These are phyloP conservation scores for Ormosia semicastrata DNA, from an alignment of 306 rosid genomes.

Conservation along the genomic window DNA sequence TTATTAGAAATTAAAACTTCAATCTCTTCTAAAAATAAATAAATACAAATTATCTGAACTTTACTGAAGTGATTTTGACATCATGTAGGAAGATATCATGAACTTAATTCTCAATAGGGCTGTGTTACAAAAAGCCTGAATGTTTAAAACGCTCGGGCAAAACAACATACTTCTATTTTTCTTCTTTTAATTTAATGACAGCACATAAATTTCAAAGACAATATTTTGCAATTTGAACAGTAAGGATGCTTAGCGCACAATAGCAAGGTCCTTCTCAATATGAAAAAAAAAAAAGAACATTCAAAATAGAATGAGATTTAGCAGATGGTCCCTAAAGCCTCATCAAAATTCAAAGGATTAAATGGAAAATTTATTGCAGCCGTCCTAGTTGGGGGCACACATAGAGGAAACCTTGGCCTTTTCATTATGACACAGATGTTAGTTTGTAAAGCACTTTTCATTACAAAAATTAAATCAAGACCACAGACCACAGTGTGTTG, in stretches of 20 bases:
- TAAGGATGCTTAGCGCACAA: too few species aligned
- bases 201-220: too few species aligned
- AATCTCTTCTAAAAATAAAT: background rate
- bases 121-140: too few species aligned
- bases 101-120: background rate
- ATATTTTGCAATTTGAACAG: too few species aligned
- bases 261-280: background rate
- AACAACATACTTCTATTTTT: too few species aligned
- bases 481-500: background rate
- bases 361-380: slow-evolving; percentile 11
- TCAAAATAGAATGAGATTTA: background rate
- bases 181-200: too few species aligned
- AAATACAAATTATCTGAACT: background rate
- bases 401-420: background rate
- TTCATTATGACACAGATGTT: background rate
- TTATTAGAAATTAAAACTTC: background rate
- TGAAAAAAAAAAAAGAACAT: background rate
- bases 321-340: background rate
- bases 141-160: too few species aligned
- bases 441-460: background rate
- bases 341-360: slow-evolving; percentile 3
- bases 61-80: background rate
- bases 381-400: slow-evolving; percentile 13
- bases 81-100: background rate
- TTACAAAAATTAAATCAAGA: background rate